Conservation (phyloP, 805 yeast genomes). For the Tanozyma kutaoensis region DNA sequence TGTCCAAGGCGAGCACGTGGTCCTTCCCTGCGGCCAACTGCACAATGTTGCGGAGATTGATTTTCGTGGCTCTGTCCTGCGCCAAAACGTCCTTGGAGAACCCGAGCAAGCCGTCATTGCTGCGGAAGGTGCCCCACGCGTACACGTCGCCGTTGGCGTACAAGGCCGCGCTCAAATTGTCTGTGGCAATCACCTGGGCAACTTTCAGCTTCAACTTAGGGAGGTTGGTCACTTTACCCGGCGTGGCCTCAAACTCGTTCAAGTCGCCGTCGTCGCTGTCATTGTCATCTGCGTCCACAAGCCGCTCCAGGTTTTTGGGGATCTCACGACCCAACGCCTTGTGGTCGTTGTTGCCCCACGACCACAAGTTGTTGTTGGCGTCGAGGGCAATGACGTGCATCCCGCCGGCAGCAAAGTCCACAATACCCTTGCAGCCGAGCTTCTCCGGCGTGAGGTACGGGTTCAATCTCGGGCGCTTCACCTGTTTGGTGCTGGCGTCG, state of each 20-base stretch:
- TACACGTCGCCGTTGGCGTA: slow-evolving; percentile 76
- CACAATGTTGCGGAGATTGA: slow-evolving; percentile 56
- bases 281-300: slow-evolving; percentile 39
- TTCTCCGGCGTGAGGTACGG: slow-evolving; percentile 50
- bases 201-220: slow-evolving; percentile 40
- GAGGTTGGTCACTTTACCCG: slow-evolving; percentile 57
- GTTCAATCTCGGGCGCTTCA: slow-evolving; percentile 89
- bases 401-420: slow-evolving; percentile 89
- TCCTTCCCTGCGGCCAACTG: slow-evolving; percentile 90
- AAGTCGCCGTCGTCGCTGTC: slow-evolving; percentile 69
- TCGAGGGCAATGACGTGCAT: slow-evolving; percentile 87
- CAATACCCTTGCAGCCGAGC: slow-evolving; percentile 44
- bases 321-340: slow-evolving; percentile 68
- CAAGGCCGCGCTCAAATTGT: slow-evolving; percentile 74
- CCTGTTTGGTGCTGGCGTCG: slow-evolving; percentile 79
- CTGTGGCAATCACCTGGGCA: slow-evolving; percentile 83
- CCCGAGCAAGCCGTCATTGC: slow-evolving; percentile 85
- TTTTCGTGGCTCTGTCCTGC: slow-evolving; percentile 57
- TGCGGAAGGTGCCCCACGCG: slow-evolving; percentile 97
- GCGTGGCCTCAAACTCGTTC: slow-evolving; percentile 83
- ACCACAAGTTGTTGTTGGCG: slow-evolving; percentile 69
- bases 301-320: slow-evolving; percentile 34
- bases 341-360: slow-evolving; percentile 97
- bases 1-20: slow-evolving; percentile 74
- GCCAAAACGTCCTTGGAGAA: slow-evolving; percentile 48